These are phyloP conservation scores for Usnea hakonensis DNA, from an alignment of 495 filamentous ascomycete species.

Conservation along the genomic window DNA sequence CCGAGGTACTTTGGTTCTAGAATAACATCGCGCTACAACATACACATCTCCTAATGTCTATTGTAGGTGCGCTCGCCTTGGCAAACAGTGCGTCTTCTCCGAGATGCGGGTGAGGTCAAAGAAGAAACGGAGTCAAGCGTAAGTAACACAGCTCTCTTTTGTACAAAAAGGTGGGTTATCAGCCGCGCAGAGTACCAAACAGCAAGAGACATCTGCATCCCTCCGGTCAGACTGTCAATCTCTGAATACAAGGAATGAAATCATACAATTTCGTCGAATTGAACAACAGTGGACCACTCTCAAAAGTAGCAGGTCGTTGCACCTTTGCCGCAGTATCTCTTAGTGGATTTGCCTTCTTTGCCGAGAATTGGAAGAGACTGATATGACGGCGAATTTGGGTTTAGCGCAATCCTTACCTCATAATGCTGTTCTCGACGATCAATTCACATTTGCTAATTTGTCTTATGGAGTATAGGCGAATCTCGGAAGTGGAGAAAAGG, in stretches of 20 bases:
- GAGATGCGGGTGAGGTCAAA: slow-evolving; percentile 9
- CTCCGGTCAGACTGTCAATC: too few relatives aligned
- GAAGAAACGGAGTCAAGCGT: neutral
- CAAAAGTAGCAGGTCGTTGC: neutral
- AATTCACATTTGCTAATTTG: neutral
- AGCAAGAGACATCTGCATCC: too few relatives aligned
- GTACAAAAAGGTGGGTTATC: too few relatives aligned
- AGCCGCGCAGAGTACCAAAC: too few relatives aligned
- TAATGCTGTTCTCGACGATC: neutral
- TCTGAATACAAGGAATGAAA: too few relatives aligned
- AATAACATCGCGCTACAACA: too few relatives aligned
- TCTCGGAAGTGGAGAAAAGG: slow-evolving; percentile 13
- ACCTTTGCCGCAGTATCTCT: neutral
- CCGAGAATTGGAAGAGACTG: neutral
- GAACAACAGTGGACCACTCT: neutral
- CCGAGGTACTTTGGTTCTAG: slow-evolving; percentile 6
- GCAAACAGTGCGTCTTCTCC: slow-evolving; percentile 9
- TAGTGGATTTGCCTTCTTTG: too few relatives aligned
- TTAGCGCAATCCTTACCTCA: neutral
- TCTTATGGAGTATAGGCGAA: neutral
- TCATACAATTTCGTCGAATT: neutral
- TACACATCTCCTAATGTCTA: neutral
- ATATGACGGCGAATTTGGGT: neutral
- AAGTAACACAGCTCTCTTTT: too few relatives aligned
- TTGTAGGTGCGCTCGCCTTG: slow-evolving; percentile 12